phyloP scores from a whole-genome alignment of 306 rosid genomes.

The Citrullus colocynthis region DNA sequence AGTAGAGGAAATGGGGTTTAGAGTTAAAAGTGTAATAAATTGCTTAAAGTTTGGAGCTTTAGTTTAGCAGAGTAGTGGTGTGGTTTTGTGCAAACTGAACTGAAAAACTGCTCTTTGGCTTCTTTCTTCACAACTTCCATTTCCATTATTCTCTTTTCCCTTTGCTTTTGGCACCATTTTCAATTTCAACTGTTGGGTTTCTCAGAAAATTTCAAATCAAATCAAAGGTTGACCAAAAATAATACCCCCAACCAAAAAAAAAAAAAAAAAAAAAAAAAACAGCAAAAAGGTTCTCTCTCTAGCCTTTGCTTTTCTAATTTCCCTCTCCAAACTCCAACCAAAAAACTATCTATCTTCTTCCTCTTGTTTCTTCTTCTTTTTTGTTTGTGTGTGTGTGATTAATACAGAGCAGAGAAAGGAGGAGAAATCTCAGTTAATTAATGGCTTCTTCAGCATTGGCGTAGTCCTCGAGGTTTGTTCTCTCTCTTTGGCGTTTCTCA shows the following conservation, averaged over 20 bases:
- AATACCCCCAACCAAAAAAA: not conserved
- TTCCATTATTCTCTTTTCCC: not conserved
- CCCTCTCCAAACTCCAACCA: not conserved
- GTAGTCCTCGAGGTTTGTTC: not conserved
- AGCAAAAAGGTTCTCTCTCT: not conserved
- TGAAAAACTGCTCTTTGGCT: not conserved
- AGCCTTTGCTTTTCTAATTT: not conserved
- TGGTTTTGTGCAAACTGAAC: not conserved
- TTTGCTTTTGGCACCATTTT: not conserved
- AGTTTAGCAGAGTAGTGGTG: not conserved
- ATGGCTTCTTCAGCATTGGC: not conserved
- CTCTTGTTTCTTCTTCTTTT: too few species aligned
- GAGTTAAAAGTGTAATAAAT: not conserved
- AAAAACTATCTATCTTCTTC: too few species aligned
- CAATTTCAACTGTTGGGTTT: conserved; percentile 1
- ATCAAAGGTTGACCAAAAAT: conserved; percentile 1
- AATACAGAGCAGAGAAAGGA: too few species aligned
- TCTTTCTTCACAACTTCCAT: not conserved
- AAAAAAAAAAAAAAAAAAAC: not conserved
- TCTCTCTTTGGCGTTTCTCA: not conserved
- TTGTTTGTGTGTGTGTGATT: too few species aligned
- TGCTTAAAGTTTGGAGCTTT: not conserved
- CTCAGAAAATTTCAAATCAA: not conserved
- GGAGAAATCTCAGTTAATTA: too few species aligned
- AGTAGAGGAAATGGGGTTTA: not conserved